Base-by-base conservation (phyloP, 352 stramenopile genomes). In the Pythium coloratum region DNA sequence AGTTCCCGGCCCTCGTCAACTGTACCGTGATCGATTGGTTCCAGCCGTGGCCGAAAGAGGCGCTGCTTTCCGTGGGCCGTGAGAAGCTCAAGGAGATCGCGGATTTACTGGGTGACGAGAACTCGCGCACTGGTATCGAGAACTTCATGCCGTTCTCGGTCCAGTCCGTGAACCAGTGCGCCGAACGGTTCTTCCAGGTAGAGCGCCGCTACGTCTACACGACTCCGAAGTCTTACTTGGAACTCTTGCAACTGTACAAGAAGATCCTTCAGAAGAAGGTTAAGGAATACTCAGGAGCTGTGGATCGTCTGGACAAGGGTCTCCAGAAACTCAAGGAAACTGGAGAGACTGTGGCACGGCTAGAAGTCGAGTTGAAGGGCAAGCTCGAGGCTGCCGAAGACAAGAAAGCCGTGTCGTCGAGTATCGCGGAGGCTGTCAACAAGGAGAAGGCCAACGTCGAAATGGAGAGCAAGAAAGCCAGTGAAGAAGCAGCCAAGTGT, bases 61-160 rank as follows among this genome's bases (percentile, higher is more conserved):
- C 95, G 40, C 73, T 99, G 20, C 81, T 97, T 32, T 95, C 81
- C 34, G 96, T 99, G 46, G 95, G 93, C 6, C 82, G 85, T 14
- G 88, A 94, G 62, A 92, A 94, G 53, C 77, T 96, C 3, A 93
- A 95, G 56, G 86, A 96, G 44, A 92, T 95, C 57, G 74, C 67
- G 20, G 88, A 96, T 51, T 56, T 94, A 30, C 72, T 98, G 0
- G 95, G 93, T 9, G 79, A 80, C 5, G 85, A 96, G 6, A 82
- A 93, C 16, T 84, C 86, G 8, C 82, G 85, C 28, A 74, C 73
- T 1, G 94, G 90, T 10, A 98, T 99, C 55, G 94, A 98, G 64
- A 95, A 88, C 55, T 99, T 99, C 63, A 97, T 99, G 87, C 94
- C 95, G 16, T 98, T 97, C 68, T 98, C 94, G 28, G 98, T 98